These are phyloP conservation scores for Globisporangium middletonii DNA, from an alignment of 352 stramenopile species.

Conservation along the genomic window DNA sequence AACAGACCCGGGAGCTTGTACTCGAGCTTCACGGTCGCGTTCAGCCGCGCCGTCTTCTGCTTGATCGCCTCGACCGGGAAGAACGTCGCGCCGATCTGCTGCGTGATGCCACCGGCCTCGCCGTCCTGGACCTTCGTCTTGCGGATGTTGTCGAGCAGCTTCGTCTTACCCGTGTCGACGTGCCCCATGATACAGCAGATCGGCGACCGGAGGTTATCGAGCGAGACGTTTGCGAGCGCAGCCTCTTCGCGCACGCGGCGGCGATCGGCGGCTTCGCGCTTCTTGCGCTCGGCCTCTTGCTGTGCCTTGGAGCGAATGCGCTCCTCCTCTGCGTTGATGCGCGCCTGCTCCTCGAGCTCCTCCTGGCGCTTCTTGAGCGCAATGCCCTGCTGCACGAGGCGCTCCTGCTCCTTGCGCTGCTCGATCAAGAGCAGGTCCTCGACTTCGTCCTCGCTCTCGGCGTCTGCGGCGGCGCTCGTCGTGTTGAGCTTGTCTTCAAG, in stretches of 20 bases:
- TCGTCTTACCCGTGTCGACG: slow-evolving; percentile 98
- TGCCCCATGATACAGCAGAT: slow-evolving; percentile 99
- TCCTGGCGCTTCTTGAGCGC: slow-evolving; percentile 94
- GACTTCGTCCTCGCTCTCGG: slow-evolving; percentile 74
- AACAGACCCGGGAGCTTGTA: slow-evolving; percentile 80
- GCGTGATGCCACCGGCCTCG: slow-evolving; percentile 96
- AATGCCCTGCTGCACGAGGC: slow-evolving; percentile 87
- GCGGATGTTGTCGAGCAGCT: slow-evolving; percentile 99
- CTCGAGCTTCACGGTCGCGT: slow-evolving; percentile 76
- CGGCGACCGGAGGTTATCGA: slow-evolving; percentile 95
- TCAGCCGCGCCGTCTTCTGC: slow-evolving; percentile 79
- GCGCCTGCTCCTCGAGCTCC: slow-evolving; percentile 70
- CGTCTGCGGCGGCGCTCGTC: slow-evolving; percentile 21
- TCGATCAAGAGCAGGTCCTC: slow-evolving; percentile 94
- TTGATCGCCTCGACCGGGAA: slow-evolving; percentile 92
- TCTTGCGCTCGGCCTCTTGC: slow-evolving; percentile 78
- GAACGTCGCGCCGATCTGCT: slow-evolving; percentile 96
- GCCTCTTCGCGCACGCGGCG: slow-evolving; percentile 63
- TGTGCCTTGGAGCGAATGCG: slow-evolving; percentile 80
- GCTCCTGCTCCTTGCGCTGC: slow-evolving; percentile 92
- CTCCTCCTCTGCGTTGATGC: slow-evolving; percentile 51
- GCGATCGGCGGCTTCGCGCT: slow-evolving; percentile 67
- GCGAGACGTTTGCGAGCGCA: slow-evolving; percentile 81
- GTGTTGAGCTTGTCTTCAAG: slow-evolving; percentile 77
- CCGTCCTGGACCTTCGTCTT: slow-evolving; percentile 97